Base-by-base conservation (phyloP, 177 flowering plant genomes). In the Tripterygium wilfordii region DNA sequence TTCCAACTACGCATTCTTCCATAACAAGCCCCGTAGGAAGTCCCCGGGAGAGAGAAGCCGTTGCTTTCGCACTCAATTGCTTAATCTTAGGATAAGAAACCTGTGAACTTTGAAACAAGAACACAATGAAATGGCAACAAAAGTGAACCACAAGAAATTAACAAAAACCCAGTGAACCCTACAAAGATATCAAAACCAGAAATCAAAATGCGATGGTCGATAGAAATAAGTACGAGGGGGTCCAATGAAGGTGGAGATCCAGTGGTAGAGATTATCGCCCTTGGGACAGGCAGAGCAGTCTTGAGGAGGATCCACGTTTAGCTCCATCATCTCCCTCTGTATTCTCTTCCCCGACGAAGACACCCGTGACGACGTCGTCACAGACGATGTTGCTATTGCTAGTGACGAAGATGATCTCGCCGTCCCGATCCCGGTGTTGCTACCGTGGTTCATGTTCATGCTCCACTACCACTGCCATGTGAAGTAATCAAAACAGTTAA, bases 221-320 rank as follows among this genome's bases (percentile, higher is more conserved):
- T 27, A 25, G 37, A 44, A 15, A 48, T 47, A 30, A 23, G 9
- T 30, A 83, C 95, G 95, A 50, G 74, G 67, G 36, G 94, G 88
- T 14, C 88, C 92, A 25, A 82, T 54, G 60, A 91, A 55, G 66
- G 95, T 81, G 61, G 98, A 66, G 48, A 88, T 62, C 98, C 96
- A 90, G 52, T 79, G 75, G 69, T 88, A 82, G 55, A 88, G 85
- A 61, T 83, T 88, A 58, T 85, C 94, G 13, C 92, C 95, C 64
- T 83, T 91, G 30, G 96, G 98, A 10, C 95, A 85, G 41, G 96
- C 95, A 25, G 87, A 72, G 66, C 86, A 91, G 48, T 79, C 78
- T 1, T 66, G 56, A 53, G 95, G 96, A 4, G 95, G 83, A 57
- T 81, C 68, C 32, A 24, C 8, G 71, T 72, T 70, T 44, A 91